Conservation (phyloP, 2,329 filamentous ascomycete species). For the Penicillium psychrosexuale region DNA sequence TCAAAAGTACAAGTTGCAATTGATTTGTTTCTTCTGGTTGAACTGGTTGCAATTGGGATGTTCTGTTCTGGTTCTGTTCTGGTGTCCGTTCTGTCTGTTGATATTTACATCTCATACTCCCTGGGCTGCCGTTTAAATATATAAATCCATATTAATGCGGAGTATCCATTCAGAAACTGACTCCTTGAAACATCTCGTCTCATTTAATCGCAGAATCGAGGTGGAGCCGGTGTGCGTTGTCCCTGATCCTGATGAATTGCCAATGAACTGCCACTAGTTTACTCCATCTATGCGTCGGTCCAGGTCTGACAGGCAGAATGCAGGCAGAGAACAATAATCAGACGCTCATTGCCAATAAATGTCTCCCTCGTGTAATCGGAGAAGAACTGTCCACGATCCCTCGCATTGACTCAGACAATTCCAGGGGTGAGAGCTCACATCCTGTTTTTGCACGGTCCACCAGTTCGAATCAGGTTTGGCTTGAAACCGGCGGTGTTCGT, state of each 20-base stretch:
- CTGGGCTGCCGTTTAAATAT: no score
- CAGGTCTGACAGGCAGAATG: not conserved
- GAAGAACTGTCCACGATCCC: constrained; percentile 21
- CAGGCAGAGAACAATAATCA: not conserved
- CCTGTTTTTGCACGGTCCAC: constrained; percentile 18
- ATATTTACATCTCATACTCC: no score
- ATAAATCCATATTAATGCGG: not conserved
- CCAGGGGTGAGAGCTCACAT: constrained; percentile 18
- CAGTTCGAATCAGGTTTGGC: constrained; percentile 4
- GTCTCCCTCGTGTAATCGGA: constrained; percentile 18
- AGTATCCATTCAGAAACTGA: not conserved
- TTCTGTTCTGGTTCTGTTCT: no score
- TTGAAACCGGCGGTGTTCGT: not conserved
- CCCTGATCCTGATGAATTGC: not conserved
- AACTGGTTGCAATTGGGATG: not conserved
- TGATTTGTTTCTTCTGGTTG: no score
- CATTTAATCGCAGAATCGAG: not conserved
- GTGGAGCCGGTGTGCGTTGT: constrained; percentile 10
- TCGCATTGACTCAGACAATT: constrained; percentile 18
- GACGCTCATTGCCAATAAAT: constrained; percentile 3
- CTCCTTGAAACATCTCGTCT: not conserved
- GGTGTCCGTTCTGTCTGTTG: no score
- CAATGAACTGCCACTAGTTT: not conserved
- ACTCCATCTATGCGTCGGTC: not conserved
- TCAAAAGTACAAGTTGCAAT: not conserved